These are phyloP conservation scores for Tylopilus cervinicoccineus DNA, from an alignment of 768 basidiomycete species.

Conservation along the genomic window DNA sequence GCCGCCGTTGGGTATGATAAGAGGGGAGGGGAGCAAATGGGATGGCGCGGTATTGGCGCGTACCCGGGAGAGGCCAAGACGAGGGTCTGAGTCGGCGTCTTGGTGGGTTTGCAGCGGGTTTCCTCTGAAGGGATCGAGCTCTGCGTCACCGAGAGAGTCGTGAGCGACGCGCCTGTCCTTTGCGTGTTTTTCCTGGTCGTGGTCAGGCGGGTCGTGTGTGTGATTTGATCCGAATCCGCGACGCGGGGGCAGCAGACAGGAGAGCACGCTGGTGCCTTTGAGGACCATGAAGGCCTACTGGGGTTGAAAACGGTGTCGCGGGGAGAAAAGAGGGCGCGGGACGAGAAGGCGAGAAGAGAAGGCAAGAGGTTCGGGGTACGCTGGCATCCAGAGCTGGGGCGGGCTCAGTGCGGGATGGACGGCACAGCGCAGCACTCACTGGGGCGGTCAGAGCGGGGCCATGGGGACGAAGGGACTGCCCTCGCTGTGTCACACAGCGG, in stretches of 20 bases:
- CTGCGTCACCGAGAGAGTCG: conserved; percentile 40
- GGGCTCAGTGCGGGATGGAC: background rate
- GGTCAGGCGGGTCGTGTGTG: conserved; percentile 5
- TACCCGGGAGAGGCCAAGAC: conserved; percentile 11
- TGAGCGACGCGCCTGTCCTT: conserved; percentile 32
- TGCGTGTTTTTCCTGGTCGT: conserved; percentile 21
- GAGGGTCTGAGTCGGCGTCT: background rate
- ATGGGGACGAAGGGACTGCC: conserved; percentile 8
- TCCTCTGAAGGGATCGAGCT: conserved; percentile 28
- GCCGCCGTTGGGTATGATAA: conserved; percentile 49
- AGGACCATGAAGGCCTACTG: conserved; percentile 30
- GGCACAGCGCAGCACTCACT: background rate
- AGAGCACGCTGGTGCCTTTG: conserved; percentile 28
- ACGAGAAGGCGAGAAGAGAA: background rate
- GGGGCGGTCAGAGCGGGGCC: conserved; percentile 1
- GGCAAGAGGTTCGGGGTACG: background rate
- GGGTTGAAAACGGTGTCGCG: background rate
- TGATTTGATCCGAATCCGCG: conserved; percentile 25
- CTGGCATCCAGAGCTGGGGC: conserved; percentile 8
- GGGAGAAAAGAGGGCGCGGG: background rate
- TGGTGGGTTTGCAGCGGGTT: conserved; percentile 16
- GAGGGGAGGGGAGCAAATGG: conserved; percentile 37
- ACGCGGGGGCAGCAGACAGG: conserved; percentile 39
- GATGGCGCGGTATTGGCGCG: conserved; percentile 29
- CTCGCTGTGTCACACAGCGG: conserved; percentile 21